A percentile compares a stretch with the other conserved stretches of the same genome.
Conservation (phyloP, 352 stramenopile genomes). For the Poterioochromonas sp. region DNA sequence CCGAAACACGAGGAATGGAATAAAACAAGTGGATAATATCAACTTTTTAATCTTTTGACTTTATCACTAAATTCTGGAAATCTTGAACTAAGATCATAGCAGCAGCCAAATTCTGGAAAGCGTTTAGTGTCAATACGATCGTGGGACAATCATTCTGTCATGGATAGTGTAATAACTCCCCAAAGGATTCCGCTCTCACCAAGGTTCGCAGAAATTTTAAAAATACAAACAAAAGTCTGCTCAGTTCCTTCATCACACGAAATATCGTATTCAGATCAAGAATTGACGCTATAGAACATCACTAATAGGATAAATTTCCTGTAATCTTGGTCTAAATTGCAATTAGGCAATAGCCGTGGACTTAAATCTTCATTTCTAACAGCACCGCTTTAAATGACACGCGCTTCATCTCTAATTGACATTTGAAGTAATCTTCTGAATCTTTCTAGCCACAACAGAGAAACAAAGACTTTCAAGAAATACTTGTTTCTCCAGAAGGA, state of each 20-base stretch:
- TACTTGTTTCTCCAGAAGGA: too few relatives aligned
- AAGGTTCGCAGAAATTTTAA: background rate
- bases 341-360: background rate
- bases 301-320: conserved; percentile 7
- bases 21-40: background rate
- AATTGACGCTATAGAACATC: conserved; percentile 2
- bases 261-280: background rate
- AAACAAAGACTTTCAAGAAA: background rate
- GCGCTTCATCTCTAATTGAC: background rate
- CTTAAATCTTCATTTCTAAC: background rate
- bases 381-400: background rate
- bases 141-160: background rate
- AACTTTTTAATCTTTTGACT: background rate
- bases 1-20: background rate
- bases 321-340: conserved; percentile 26
- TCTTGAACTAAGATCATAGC: background rate
- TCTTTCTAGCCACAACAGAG: background rate
- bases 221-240: background rate
- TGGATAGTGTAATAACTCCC: background rate
- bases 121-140: background rate
- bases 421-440: background rate
- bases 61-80: background rate
- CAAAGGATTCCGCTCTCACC: conserved; percentile 18
- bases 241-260: background rate
- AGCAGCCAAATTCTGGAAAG: background rate